These are phyloP conservation scores for Mycena crocata DNA, from an alignment of 768 basidiomycete genomes.

Conservation along the genomic window DNA sequence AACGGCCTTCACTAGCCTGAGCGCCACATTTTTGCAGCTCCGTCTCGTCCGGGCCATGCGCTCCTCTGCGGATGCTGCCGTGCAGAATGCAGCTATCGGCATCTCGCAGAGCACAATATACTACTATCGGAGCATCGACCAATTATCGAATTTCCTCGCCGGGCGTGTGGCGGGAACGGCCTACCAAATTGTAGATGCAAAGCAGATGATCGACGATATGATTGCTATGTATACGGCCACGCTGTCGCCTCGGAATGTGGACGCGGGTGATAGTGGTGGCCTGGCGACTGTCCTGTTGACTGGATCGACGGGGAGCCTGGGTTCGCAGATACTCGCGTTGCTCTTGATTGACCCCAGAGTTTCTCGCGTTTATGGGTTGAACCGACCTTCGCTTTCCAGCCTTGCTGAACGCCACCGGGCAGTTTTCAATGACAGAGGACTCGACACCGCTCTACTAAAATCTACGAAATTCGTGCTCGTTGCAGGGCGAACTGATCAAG, in stretches of 20 bases:
- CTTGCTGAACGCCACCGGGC: constrained; percentile 26
- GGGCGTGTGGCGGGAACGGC: background rate
- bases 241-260: background rate
- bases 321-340: constrained; percentile 38
- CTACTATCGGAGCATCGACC: background rate
- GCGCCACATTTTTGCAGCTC: constrained; percentile 40
- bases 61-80: background rate
- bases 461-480: background rate
- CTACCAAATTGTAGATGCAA: constrained; percentile 31
- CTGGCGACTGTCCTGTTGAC: constrained; percentile 34
- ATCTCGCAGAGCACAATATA: background rate
- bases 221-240: background rate
- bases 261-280: background rate
- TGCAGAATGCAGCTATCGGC: background rate
- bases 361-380: constrained; percentile 54
- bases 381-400: constrained; percentile 21
- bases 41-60: background rate
- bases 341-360: constrained; percentile 47
- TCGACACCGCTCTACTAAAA: constrained; percentile 42
- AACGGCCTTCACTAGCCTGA: constrained; percentile 35
- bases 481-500: background rate
- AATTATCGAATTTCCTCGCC: constrained; percentile 20
- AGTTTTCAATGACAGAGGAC: constrained; percentile 32
- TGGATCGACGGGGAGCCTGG: constrained; percentile 42
- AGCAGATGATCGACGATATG: background rate